A percentile compares a stretch with the other conserved stretches of the same genome.
These are phyloP conservation scores for Diddensiella caesifluorescens DNA, from an alignment of 805 yeast species.

Conservation along the genomic window DNA sequence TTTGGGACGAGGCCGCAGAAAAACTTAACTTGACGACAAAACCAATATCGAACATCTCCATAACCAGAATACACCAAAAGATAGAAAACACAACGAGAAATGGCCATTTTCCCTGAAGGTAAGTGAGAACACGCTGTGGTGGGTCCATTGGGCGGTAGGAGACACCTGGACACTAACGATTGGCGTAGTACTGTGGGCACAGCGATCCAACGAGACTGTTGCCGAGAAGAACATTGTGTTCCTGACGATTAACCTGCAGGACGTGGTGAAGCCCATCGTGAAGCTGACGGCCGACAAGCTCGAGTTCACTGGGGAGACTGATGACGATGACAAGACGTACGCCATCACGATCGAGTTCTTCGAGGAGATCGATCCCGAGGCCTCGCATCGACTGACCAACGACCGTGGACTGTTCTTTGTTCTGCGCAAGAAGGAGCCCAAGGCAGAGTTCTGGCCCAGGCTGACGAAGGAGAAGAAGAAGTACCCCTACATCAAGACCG, in stretches of 20 bases:
- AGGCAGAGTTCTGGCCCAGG: constrained; percentile 91
- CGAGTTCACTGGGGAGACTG: constrained; percentile 48
- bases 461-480: constrained; percentile 81
- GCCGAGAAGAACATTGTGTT: constrained; percentile 67
- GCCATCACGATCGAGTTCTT: constrained; percentile 67
- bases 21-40: no score
- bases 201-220: constrained; percentile 77
- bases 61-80: no score
- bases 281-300: constrained; percentile 54
- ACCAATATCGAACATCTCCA: no score
- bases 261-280: constrained; percentile 57
- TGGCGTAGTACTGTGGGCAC: constrained; percentile 70
- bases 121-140: no score
- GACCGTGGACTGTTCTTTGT: constrained; percentile 62
- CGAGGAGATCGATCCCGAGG: constrained; percentile 63
- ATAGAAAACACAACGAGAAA: no score
- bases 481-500: constrained; percentile 80
- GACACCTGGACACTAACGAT: background rate
- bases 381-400: constrained; percentile 51
- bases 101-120: constrained; percentile 7
- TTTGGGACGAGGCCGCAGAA: no score
- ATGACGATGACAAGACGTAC: constrained; percentile 43
- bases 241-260: constrained; percentile 68
- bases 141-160: no score
- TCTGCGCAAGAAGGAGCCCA: constrained; percentile 61